Evolutionary conservation across 225 moss, liverwort and hornwort species (phyloP), one percentile per base, ranked within the genome.

Genomic region (Lunularia cruciata): DNA sequence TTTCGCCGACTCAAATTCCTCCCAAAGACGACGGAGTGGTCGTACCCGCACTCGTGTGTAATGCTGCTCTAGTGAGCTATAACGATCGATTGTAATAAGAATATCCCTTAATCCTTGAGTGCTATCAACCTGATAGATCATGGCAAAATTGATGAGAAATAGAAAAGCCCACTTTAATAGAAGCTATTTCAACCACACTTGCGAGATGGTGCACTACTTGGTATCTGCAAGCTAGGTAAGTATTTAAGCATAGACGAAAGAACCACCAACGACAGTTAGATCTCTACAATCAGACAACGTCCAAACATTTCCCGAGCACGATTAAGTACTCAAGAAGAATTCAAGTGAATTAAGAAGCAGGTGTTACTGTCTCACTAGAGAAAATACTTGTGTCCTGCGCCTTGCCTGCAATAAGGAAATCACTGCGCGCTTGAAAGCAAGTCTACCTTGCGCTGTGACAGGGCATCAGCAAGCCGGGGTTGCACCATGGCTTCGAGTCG

Each of bases 21-120:
- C 98, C 98, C 98, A 98, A 30, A 98, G 77, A 52, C 91, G 98
- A 78, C 91, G 94, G 47, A 98, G 74, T 48, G 98, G 98, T 65
- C 91, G 82, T 74, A 93, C 86, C 63, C 98, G 85, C 57, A 98
- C 98, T 60, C 93, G 81, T 32, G 98, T 98, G 67, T 98, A 98
- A 71, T 98, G 98, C 65, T 93, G 91, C 72, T 98, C 98, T 55
- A 98, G 79, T 26, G 98, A 98, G 74, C 90, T 93, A 58, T 98
- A 98, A 16, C 98, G 85, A 34, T 85, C 98, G 47, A 93, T 89
- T 72, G 94, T 91, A 70, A 93, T 98, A 65, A 98, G 84, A 62
- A 93, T 98, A 77, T 98, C 89, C 45, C 98, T 90, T 69, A 98
- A 84, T 34, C 98, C 98, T 81, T 93, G 93, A 34, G 98, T 98